Evolutionary conservation across 2,329 filamentous ascomycete species (phyloP).

Genomic region (Hypoxylon sp.): DNA sequence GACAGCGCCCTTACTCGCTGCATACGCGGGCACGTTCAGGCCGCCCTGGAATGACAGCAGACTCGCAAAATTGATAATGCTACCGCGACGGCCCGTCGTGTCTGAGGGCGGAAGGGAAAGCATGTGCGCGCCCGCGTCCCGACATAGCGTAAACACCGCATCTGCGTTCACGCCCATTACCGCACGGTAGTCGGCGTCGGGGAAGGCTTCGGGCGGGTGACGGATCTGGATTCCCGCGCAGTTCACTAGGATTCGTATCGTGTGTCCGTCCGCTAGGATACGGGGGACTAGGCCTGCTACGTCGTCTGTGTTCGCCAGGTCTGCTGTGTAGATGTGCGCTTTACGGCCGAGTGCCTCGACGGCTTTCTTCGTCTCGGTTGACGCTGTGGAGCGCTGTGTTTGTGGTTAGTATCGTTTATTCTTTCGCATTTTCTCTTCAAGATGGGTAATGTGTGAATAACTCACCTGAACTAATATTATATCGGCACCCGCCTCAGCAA

Average conservation of each 20-base stretch:
- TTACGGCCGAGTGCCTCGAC: slow-evolving; percentile 76
- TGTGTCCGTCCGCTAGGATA: slow-evolving; percentile 71
- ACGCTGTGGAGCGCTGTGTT: slow-evolving; percentile 58
- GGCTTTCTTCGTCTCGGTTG: slow-evolving; percentile 67
- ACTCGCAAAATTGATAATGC: slow-evolving; percentile 87
- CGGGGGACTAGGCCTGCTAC: slow-evolving; percentile 72
- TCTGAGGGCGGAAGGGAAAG: slow-evolving; percentile 66
- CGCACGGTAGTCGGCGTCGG: slow-evolving; percentile 80
- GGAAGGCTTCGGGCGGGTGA: slow-evolving; percentile 81
- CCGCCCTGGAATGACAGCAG: slow-evolving; percentile 89
- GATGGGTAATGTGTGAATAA: background rate
- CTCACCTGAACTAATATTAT: slow-evolving; percentile 67
- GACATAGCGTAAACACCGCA: slow-evolving; percentile 81
- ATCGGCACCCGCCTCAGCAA: slow-evolving; percentile 71
- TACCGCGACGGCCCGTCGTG: slow-evolving; percentile 70
- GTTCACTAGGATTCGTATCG: slow-evolving; percentile 84
- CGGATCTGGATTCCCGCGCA: slow-evolving; percentile 88
- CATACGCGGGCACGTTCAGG: slow-evolving; percentile 88
- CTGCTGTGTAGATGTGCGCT: slow-evolving; percentile 75
- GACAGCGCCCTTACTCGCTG: slow-evolving; percentile 86
- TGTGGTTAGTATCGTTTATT: slow-evolving; percentile 4
- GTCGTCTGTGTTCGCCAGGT: slow-evolving; percentile 72
- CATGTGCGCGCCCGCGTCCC: slow-evolving; percentile 85
- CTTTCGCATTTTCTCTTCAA: background rate
- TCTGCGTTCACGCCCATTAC: slow-evolving; percentile 90